Base-by-base conservation (phyloP, 1,284 basidiomycete species). In the Sporisorium scitamineum region DNA sequence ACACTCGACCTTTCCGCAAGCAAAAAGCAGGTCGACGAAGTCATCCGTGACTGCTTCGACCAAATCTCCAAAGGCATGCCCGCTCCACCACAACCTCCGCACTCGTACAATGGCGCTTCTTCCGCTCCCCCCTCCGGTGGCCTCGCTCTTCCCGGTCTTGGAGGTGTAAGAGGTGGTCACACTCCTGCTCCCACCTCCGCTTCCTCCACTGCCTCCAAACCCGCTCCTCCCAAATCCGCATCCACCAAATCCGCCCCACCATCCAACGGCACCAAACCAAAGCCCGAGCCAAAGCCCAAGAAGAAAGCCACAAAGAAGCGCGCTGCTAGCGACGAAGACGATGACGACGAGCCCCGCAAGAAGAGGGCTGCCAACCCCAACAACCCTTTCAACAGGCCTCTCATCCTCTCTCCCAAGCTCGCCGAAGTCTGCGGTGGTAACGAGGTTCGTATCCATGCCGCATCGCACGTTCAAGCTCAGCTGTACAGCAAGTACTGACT, bases 301-400 rank as follows among this genome's bases (percentile, higher is more conserved):
- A 83, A 80, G 65, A 84, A 83, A 67, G 61, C 75, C 31, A 54
- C 72, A 41, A 76, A 76, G 62, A 70, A 66, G 55, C 70, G 62
- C 26, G 55, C 57, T 14, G 65, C 42, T 5, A 47, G 55, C 42
- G 68, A 74, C 14, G 70, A 69, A 10, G 65, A 71, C 18, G 70
- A 77, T 13, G 75, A 77, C 29, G 70, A 77, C 31, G 76, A 78
- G 32, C 61, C 70, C 1, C 56, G 67, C 29, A 72, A 76, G 61
- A 80, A 80, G 74, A 58, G 78, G n/a, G 76, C 75, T 2, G 59
- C 74, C 18, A 85, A 82, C 66, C 80, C 82, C 18, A 84, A 84
- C 71, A 85, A 82, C 55, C 80, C 84, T 9, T 80, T 85, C 67
- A 85, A 84, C 54, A 53, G 78, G 34, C 83, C 84, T 9, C 67